phyloP scores from a whole-genome alignment of 305 asterid species.

The Striga hermonthica region DNA sequence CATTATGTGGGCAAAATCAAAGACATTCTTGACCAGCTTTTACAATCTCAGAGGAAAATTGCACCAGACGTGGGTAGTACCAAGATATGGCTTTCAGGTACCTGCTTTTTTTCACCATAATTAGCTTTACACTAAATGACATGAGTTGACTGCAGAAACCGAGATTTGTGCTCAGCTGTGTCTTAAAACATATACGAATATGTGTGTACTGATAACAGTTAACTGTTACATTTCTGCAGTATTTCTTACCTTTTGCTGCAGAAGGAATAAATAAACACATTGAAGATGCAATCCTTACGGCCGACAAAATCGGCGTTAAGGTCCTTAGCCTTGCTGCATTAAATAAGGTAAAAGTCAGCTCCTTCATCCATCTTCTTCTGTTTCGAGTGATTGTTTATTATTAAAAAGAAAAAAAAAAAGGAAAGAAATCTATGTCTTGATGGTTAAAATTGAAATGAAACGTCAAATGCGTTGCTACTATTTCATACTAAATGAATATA shows the following conservation, averaged over 20 bases:
- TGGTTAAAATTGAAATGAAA: too few relatives aligned
- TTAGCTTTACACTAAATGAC: too few relatives aligned
- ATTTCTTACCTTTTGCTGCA: conserved; percentile 82
- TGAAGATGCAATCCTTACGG: conserved; percentile 81
- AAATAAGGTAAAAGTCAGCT: conserved; percentile 50
- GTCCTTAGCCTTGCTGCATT: conserved; percentile 93
- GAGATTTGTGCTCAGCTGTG: too few relatives aligned
- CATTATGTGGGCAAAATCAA: conserved; percentile 80
- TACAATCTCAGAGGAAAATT: conserved; percentile 69
- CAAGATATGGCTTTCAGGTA: conserved; percentile 92
- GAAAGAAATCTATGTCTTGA: too few relatives aligned
- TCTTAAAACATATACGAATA: too few relatives aligned
- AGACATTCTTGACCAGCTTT: conserved; percentile 61
- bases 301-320: conserved; percentile 80
- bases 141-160: too few relatives aligned
- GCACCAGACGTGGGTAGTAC: conserved; percentile 81
- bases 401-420: too few relatives aligned
- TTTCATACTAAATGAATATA: too few relatives aligned
- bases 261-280: conserved; percentile 82
- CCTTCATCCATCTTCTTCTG: too few relatives aligned
- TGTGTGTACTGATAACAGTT: neutral
- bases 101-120: neutral
- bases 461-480: too few relatives aligned
- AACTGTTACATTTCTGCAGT: conserved; percentile 46
- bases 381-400: conserved; percentile 8